These are phyloP conservation scores for Coelastrella sp. DNA, from an alignment of 139 green algal genomes.

Conservation along the genomic window DNA sequence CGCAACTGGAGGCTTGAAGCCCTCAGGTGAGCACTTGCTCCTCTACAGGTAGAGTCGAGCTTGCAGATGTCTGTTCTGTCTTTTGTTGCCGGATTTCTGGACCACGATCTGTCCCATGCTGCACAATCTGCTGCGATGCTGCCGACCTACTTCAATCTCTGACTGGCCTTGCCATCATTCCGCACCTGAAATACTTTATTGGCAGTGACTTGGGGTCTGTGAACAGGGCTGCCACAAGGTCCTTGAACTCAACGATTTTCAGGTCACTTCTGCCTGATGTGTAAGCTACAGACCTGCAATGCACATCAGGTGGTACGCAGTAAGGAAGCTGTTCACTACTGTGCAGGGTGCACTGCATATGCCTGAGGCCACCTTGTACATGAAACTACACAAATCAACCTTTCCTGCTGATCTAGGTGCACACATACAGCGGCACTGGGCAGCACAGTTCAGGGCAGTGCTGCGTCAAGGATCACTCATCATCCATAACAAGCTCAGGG, in stretches of 20 bases:
- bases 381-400: too few species aligned
- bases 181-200: neutral
- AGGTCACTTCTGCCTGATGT: neutral
- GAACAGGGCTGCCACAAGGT: conserved; percentile 4
- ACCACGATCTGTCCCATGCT: neutral
- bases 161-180: neutral
- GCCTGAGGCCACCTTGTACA: too few species aligned
- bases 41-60: too few species aligned
- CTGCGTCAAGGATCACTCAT: too few species aligned
- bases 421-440: too few species aligned
- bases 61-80: too few species aligned
- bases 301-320: neutral
- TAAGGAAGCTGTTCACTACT: neutral
- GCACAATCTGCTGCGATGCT: neutral
- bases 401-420: too few species aligned
- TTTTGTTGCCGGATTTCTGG: neutral
- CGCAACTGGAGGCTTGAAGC: too few species aligned
- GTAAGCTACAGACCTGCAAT: conserved; percentile 11
- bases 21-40: too few species aligned
- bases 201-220: conserved; percentile 2
- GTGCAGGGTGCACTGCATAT: neutral
- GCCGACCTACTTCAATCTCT: neutral
- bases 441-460: too few species aligned
- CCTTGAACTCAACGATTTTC: neutral
- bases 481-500: too few species aligned